Evolutionary conservation across 768 basidiomycete species (phyloP), one percentile per base, ranked within the genome.

Genomic region (Tephrocybe sp.): DNA sequence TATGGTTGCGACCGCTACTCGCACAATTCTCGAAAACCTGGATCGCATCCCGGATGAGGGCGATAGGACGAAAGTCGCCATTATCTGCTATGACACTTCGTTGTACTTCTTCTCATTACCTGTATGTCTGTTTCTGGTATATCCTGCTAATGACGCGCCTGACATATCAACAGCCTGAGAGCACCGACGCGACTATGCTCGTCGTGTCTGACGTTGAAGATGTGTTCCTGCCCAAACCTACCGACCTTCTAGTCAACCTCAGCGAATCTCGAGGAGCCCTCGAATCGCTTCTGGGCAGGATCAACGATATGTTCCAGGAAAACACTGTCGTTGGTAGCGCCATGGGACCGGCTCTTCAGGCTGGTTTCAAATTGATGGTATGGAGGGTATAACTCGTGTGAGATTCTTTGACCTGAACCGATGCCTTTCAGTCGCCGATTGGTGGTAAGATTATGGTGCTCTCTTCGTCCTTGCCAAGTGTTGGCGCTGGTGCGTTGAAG

Each of bases 251-350:
- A 31, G 89, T 98, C 63, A 98, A 98, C 74, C 74, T 98, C 53
- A 79, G 83, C 11, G 97, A 98, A 71, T 79, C 87, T 9, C 83
- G 89, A 36, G 72, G 82, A 0, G 83, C 87, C 2, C 70, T 98
- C 40, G 96, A 98, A 65, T 71, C 77, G 13, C 79, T 99, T 19
- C 79, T 99, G 1, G 82, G 85, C 14, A 75, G 88, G 47, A 77
- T 99, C 49, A 89, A 85, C 59, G 96, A 95, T 50, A 98, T 99
- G 96, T 99, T 98, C 82, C 83, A 89, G 67, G 96, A 98, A n/a
- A 92, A 92, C 54, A 87, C 86, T 63, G 85, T 86, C 23, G 85
- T 95, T 51, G 96, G 95, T 3, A 95, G 90, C 68, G 97, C 97
- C 2, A 72, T 98, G 61, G 95, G 97, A 22, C 91, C 96, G 14